These are phyloP conservation scores for Nymphaea colorata DNA, from an alignment of 164 flowering plant species.

Conservation along the genomic window DNA sequence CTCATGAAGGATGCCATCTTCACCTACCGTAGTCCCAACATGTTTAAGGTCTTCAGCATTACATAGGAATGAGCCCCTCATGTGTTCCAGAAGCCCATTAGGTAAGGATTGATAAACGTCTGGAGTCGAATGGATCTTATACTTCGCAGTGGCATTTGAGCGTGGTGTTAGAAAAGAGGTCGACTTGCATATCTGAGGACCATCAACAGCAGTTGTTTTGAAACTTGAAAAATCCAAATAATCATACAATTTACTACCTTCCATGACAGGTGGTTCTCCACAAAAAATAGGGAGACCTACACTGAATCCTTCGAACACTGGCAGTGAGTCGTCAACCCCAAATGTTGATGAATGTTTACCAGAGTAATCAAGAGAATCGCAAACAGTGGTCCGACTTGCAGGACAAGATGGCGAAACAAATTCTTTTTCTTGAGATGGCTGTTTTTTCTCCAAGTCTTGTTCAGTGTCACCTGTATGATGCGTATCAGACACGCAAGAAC, in stretches of 20 bases:
- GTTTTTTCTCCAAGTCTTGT: slow-evolving; percentile 11
- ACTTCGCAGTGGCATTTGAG: slow-evolving; percentile 21
- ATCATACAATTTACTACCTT: slow-evolving; percentile 17
- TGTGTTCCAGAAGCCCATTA: slow-evolving; percentile 45
- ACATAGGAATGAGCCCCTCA: slow-evolving; percentile 7
- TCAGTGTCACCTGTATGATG: slow-evolving; percentile 3
- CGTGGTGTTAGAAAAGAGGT: slow-evolving; percentile 39
- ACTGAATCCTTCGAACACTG: slow-evolving; percentile 53
- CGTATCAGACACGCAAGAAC: not conserved
- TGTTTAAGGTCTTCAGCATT: slow-evolving; percentile 17
- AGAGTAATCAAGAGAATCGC: slow-evolving; percentile 11
- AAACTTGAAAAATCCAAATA: slow-evolving; percentile 23
- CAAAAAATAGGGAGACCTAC: slow-evolving; percentile 21
- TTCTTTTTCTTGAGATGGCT: slow-evolving; percentile 9
- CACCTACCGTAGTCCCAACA: slow-evolving; percentile 3
- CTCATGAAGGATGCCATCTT: slow-evolving; percentile 2
- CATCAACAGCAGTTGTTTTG: slow-evolving; percentile 27
- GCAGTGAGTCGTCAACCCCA: slow-evolving; percentile 28
- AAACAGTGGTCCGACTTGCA: slow-evolving; percentile 17
- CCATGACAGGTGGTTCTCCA: slow-evolving; percentile 11
- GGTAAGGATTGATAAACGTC: slow-evolving; percentile 48
- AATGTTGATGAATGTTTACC: not conserved
- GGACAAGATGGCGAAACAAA: slow-evolving; percentile 8
- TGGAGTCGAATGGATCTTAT: slow-evolving; percentile 20
- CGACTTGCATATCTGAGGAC: slow-evolving; percentile 47